Conservation (phyloP, 192 early-diverging fungal genomes). For the Coemansia sp. region DNA sequence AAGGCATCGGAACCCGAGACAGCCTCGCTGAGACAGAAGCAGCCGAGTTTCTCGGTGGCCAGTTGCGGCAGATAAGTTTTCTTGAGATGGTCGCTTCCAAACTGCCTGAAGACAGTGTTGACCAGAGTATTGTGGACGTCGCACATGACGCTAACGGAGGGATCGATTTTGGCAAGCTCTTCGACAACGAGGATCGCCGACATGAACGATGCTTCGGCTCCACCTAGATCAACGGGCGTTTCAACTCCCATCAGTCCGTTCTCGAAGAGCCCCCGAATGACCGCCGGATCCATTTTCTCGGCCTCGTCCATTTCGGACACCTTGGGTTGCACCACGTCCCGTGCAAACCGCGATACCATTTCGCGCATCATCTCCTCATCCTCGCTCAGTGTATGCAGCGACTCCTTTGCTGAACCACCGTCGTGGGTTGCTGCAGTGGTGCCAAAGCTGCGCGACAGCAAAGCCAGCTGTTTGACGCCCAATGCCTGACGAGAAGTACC, state of each 20-base stretch:
- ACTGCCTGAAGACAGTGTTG: slow-evolving; percentile 87
- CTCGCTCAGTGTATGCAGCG: slow-evolving; percentile 81
- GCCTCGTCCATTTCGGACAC: slow-evolving; percentile 90
- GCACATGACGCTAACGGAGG: slow-evolving; percentile 85
- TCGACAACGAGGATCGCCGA: slow-evolving; percentile 86
- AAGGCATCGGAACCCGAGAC: slow-evolving; percentile 93
- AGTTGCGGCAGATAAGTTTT: slow-evolving; percentile 83
- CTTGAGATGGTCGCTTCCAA: slow-evolving; percentile 73
- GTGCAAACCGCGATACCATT: slow-evolving; percentile 74
- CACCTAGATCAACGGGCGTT: slow-evolving; percentile 75
- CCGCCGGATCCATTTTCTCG: slow-evolving; percentile 74
- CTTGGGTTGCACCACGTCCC: slow-evolving; percentile 79
- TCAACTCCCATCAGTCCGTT: slow-evolving; percentile 96
- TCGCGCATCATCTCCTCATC: slow-evolving; percentile 87
- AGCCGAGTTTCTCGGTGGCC: slow-evolving; percentile 81
- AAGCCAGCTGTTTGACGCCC: neutral
- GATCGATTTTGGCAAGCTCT: slow-evolving; percentile 94
- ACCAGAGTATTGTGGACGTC: slow-evolving; percentile 99
- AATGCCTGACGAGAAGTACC: neutral
- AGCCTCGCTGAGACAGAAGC: slow-evolving; percentile 93
- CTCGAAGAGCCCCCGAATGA: slow-evolving; percentile 86
- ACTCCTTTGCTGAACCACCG: slow-evolving; percentile 26
- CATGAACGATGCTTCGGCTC: slow-evolving; percentile 78
- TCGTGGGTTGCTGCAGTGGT: neutral
- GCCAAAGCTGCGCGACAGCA: neutral